A percentile compares a stretch with the other conserved stretches of the same genome.
These are phyloP conservation scores for Coemansia sp. DNA, from an alignment of 192 early-diverging fungal species.

Conservation along the genomic window DNA sequence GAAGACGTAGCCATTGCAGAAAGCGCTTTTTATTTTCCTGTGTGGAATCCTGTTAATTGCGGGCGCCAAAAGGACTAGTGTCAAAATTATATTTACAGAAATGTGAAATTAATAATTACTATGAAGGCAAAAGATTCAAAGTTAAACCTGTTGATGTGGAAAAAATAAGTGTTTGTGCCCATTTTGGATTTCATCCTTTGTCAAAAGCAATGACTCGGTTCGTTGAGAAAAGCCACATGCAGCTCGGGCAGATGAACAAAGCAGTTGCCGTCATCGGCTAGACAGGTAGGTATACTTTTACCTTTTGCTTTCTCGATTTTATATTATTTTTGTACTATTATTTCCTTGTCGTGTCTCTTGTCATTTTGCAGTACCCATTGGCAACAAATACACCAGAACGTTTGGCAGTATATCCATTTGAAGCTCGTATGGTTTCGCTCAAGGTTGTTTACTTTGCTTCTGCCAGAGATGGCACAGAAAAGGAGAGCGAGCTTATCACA, in stretches of 20 bases:
- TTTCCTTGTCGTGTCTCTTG: too few species aligned
- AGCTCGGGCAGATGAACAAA: not conserved
- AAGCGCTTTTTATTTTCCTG: too few species aligned
- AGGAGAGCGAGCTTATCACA: slow-evolving; percentile 6
- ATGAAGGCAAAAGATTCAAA: not conserved
- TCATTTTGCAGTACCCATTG: too few species aligned
- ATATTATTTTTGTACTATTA: too few species aligned
- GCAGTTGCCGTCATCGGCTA: not conserved
- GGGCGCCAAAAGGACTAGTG: not conserved
- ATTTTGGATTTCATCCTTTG: not conserved
- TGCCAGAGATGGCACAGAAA: slow-evolving; percentile 34
- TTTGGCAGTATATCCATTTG: not conserved
- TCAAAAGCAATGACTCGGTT: not conserved
- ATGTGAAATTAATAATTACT: not conserved
- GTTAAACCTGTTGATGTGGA: not conserved
- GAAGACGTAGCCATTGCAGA: slow-evolving; percentile 42
- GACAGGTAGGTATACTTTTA: not conserved
- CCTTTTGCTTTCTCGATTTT: too few species aligned
- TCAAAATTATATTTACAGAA: slow-evolving; percentile 7
- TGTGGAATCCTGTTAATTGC: not conserved
- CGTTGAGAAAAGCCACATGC: not conserved
- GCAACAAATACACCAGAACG: not conserved
- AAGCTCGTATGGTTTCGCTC: slow-evolving; percentile 6
- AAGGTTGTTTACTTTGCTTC: slow-evolving; percentile 47
- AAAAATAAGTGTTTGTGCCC: not conserved